Evolutionary conservation across 306 rosid genomes (phyloP).

Genomic region (Fragaria ananassa): DNA sequence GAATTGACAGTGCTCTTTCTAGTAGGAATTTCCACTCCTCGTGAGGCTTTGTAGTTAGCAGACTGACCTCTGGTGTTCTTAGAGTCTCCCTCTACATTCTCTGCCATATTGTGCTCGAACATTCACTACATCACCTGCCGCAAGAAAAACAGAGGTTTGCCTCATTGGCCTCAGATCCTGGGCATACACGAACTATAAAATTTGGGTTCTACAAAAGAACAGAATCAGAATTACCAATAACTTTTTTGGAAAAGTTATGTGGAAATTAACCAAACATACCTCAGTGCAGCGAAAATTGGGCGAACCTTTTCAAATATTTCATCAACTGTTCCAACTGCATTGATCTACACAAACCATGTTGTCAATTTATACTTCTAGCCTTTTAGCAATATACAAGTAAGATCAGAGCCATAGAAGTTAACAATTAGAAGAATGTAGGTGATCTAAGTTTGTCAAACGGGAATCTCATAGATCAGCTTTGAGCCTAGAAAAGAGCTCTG

Average conservation of each 20-base stretch:
- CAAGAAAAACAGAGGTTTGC: slow-evolving; percentile 24
- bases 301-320: slow-evolving; percentile 83
- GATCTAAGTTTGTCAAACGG: background rate
- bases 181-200: background rate
- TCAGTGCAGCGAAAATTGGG: slow-evolving; percentile 55
- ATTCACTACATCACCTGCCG: slow-evolving; percentile 39
- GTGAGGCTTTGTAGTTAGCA: slow-evolving; percentile 5
- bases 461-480: background rate
- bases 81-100: slow-evolving; percentile 11
- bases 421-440: background rate
- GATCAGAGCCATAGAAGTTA: background rate
- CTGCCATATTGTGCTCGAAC: slow-evolving; percentile 20
- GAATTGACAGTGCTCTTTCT: background rate
- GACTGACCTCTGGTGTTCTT: background rate
- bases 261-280: slow-evolving; percentile 38
- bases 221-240: background rate
- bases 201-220: background rate
- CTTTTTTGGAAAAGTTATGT: background rate
- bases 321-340: slow-evolving; percentile 77
- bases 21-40: background rate
- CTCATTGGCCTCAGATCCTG: slow-evolving; percentile 18
- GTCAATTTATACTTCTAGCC: background rate
- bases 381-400: background rate
- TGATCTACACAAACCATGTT: slow-evolving; percentile 57
- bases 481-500: slow-evolving; percentile 9